Percentiles rank a stretch among this genome's conserved stretches.
Conservation (phyloP, 768 basidiomycete genomes). For the Rhodotorula diobovata region DNA sequence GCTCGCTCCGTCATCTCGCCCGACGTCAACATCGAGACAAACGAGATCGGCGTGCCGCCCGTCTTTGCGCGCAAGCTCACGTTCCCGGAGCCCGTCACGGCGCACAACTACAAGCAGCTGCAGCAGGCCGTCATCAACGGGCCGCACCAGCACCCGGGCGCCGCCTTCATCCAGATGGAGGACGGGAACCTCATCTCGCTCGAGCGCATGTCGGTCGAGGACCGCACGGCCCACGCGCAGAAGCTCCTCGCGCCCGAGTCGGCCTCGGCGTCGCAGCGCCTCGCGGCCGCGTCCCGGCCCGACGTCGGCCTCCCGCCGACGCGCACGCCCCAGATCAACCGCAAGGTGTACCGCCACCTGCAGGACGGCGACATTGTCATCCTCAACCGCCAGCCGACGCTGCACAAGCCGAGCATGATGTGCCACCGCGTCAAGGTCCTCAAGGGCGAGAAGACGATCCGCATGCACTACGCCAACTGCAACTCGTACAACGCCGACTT, state of each 20-base stretch:
- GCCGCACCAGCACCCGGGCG: slow-evolving; percentile 81
- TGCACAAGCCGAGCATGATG: slow-evolving; percentile 99
- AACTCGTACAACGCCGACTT: slow-evolving; percentile 4
- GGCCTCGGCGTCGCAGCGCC: slow-evolving; percentile 44
- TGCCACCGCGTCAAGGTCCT: slow-evolving; percentile 86
- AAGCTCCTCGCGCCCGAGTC: slow-evolving; percentile 80
- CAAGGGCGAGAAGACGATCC: slow-evolving; percentile 94
- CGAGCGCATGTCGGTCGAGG: slow-evolving; percentile 77
- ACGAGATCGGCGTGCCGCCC: slow-evolving; percentile 96
- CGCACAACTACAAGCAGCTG: slow-evolving; percentile 80
- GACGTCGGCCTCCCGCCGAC: slow-evolving; percentile 56
- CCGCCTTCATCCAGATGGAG: slow-evolving; percentile 89
- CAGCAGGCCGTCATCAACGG: slow-evolving; percentile 86
- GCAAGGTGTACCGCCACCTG: slow-evolving; percentile 95
- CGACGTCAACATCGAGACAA: slow-evolving; percentile 97
- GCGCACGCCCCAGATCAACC: slow-evolving; percentile 67
- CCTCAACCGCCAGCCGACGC: slow-evolving; percentile 92
- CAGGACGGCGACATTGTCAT: slow-evolving; percentile 91
- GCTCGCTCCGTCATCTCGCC: slow-evolving; percentile 99
- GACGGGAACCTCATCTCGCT: slow-evolving; percentile 82
- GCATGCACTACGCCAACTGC: slow-evolving; percentile 99
- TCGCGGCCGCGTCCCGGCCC: slow-evolving; percentile 28
- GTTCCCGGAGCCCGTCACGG: slow-evolving; percentile 94
- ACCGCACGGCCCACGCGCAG: slow-evolving; percentile 90
- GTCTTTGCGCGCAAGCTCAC: slow-evolving; percentile 95